These are phyloP conservation scores for Kurtzmaniella quercitrusa DNA, from an alignment of 1,139 yeast genomes.

Conservation along the genomic window DNA sequence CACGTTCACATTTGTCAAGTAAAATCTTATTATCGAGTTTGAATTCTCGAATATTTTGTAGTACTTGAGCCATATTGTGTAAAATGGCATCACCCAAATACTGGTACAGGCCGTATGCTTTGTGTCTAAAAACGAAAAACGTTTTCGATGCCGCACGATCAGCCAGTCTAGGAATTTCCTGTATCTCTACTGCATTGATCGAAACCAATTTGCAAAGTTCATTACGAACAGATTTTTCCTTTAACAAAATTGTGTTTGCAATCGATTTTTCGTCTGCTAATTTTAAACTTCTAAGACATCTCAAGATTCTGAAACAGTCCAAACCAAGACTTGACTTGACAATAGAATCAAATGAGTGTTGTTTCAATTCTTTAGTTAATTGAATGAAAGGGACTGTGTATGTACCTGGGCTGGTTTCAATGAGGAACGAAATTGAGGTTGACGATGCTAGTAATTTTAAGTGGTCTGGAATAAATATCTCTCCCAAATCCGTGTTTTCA, in stretches of 20 bases:
- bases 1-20: slow-evolving; percentile 77
- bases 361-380: slow-evolving; percentile 44
- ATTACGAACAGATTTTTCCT: slow-evolving; percentile 71
- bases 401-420: slow-evolving; percentile 39
- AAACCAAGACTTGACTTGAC: slow-evolving; percentile 56
- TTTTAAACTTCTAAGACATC: slow-evolving; percentile 64
- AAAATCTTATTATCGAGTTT: slow-evolving; percentile 63
- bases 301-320: slow-evolving; percentile 57
- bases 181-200: slow-evolving; percentile 64
- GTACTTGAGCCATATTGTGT: slow-evolving; percentile 54
- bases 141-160: slow-evolving; percentile 93
- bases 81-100: slow-evolving; percentile 29
- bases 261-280: slow-evolving; percentile 84
- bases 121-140: slow-evolving; percentile 75
- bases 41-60: slow-evolving; percentile 53
- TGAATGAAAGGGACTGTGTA: slow-evolving; percentile 40
- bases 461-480: slow-evolving; percentile 28
- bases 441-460: slow-evolving; percentile 49
- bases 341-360: slow-evolving; percentile 56
- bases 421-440: slow-evolving; percentile 42
- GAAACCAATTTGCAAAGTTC: slow-evolving; percentile 53
- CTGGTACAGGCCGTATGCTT: slow-evolving; percentile 58
- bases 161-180: slow-evolving; percentile 88
- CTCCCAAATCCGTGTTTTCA: slow-evolving; percentile 16
- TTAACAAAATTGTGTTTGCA: slow-evolving; percentile 69